Conservation (phyloP, 2,329 filamentous ascomycete genomes). For the Curvularia spicifera region DNA sequence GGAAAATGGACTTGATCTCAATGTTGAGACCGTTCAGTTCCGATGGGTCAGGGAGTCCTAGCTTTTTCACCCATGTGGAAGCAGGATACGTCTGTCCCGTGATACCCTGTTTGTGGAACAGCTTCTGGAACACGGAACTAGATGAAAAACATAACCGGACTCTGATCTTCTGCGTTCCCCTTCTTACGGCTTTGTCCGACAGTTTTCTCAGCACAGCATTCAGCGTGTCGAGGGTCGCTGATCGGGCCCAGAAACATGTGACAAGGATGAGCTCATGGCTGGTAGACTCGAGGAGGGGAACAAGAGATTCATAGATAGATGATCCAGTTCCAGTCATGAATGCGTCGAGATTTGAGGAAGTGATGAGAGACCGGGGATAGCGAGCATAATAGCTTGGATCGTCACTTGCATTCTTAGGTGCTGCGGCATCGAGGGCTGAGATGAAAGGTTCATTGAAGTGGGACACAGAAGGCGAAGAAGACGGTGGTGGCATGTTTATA, state of each 20-base stretch:
- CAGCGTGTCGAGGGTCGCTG: conserved; percentile 65
- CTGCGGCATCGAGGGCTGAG: conserved; percentile 34
- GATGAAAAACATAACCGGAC: conserved; percentile 81
- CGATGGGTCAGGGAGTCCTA: conserved; percentile 68
- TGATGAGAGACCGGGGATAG: conserved; percentile 44
- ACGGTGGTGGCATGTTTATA: conserved; percentile 13
- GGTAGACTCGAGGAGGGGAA: conserved; percentile 67
- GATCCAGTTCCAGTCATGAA: conserved; percentile 56
- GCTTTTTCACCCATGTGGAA: conserved; percentile 62
- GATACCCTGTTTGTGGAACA: conserved; percentile 71
- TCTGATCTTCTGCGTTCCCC: conserved; percentile 55
- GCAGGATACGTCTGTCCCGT: conserved; percentile 68
- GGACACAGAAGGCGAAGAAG: conserved; percentile 8
- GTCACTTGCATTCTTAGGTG: conserved; percentile 32
- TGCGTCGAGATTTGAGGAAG: conserved; percentile 42
- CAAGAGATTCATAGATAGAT: conserved; percentile 55
- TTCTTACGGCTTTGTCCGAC: conserved; percentile 55
- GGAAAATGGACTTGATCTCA: conserved; percentile 77
- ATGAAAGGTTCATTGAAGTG: conserved; percentile 38
- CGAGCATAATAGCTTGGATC: conserved; percentile 52
- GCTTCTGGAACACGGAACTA: conserved; percentile 72
- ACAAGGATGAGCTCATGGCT: conserved; percentile 73
- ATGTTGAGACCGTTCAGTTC: conserved; percentile 68
- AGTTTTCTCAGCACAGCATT: conserved; percentile 64
- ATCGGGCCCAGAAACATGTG: conserved; percentile 82